Evolutionary conservation across 2,329 filamentous ascomycete species (phyloP).

Genomic region (Verticillium albo-atrum): DNA sequence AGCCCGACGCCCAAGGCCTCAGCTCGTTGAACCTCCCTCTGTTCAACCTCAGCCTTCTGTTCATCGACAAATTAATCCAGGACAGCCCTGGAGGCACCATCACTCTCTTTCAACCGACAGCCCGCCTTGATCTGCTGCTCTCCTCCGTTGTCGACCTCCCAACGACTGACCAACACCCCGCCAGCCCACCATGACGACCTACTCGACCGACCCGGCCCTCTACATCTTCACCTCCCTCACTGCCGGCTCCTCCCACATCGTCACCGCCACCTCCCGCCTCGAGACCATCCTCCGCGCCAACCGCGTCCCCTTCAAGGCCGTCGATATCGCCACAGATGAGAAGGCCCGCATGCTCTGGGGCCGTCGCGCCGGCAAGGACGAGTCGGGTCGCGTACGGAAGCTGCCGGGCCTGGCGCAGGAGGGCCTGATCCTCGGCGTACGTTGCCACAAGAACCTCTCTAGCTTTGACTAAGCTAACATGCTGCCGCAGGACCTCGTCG

Average conservation of each 20-base stretch:
- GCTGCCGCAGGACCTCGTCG: conserved; percentile 69
- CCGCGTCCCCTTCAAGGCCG: conserved; percentile 85
- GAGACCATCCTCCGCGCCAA: conserved; percentile 96
- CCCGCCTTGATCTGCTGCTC: neutral
- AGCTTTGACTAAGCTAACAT: neutral
- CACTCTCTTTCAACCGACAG: neutral
- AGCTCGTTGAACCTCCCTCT: neutral
- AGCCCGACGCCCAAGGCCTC: neutral
- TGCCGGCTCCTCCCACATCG: conserved; percentile 90
- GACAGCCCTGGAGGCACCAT: neutral
- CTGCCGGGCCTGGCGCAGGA: conserved; percentile 85
- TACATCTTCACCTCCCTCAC: conserved; percentile 97
- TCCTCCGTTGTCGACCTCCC: neutral
- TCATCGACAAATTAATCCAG: neutral
- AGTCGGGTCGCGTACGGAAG: conserved; percentile 61
- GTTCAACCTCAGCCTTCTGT: neutral
- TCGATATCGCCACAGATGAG: conserved; percentile 88
- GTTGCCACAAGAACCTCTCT: conserved; percentile 24
- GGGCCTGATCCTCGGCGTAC: conserved; percentile 78
- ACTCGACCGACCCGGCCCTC: conserved; percentile 63
- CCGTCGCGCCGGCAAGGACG: conserved; percentile 71
- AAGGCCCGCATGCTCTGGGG: conserved; percentile 87
- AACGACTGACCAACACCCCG: neutral
- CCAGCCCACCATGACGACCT: conserved; percentile 22
- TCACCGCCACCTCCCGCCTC: conserved; percentile 90